Percentiles rank a stretch among this genome's conserved stretches.
Evolutionary conservation across 768 basidiomycete species (phyloP).

Genomic region (Tricholoma matsutake): DNA sequence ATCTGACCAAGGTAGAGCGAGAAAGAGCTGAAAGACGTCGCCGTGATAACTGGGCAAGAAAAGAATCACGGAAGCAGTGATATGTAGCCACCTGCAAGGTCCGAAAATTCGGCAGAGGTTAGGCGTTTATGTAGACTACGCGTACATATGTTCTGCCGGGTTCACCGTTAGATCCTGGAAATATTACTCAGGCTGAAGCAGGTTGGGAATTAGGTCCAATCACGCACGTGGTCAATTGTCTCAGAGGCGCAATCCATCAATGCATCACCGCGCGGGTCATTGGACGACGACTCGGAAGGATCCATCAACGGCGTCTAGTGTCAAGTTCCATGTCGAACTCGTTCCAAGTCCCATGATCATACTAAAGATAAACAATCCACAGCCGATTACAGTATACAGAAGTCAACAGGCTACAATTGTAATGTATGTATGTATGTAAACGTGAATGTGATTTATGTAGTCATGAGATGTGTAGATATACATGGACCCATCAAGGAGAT

Average conservation of each 20-base stretch:
- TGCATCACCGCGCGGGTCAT: neutral
- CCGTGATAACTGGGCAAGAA: conserved; percentile 8
- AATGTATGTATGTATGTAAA: neutral
- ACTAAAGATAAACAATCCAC: too few relatives aligned
- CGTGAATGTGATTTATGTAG: neutral
- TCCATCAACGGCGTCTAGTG: neutral
- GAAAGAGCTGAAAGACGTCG: conserved; percentile 16
- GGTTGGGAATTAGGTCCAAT: neutral
- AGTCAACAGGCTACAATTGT: too few relatives aligned
- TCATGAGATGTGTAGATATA: neutral
- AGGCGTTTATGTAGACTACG: neutral
- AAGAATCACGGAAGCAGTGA: conserved; percentile 1
- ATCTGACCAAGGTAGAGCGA: conserved; percentile 6
- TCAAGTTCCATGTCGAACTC: neutral
- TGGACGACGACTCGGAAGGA: neutral
- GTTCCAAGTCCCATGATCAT: neutral
- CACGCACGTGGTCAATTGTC: neutral
- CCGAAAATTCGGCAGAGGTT: neutral
- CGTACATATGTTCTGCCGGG: neutral
- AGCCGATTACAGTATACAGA: too few relatives aligned
- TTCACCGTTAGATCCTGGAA: neutral
- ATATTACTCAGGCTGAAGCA: neutral
- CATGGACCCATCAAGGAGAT: neutral
- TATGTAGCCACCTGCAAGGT: neutral
- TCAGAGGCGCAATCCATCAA: neutral